Percentiles rank a stretch among this genome's conserved stretches.
phyloP scores from a whole-genome alignment of 2,329 filamentous ascomycete species.

The Aspergillus transmontanensis region DNA sequence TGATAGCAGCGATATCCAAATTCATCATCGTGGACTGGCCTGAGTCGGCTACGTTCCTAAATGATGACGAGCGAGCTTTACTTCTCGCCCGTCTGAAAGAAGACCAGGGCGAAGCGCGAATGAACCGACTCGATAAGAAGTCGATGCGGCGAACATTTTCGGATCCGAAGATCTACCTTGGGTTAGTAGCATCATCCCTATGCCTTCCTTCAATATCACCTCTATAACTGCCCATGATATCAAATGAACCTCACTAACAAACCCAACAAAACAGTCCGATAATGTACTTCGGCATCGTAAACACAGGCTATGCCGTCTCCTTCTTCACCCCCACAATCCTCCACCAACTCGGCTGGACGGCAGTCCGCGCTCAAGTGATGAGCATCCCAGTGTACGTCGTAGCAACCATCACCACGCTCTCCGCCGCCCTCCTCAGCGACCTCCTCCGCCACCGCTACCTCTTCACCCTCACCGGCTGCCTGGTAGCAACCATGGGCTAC shows the following conservation, averaged over 20 bases:
- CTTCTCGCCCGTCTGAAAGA: slow-evolving; percentile 46
- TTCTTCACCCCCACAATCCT: slow-evolving; percentile 49
- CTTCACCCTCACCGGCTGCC: slow-evolving; percentile 56
- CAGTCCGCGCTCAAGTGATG: slow-evolving; percentile 53
- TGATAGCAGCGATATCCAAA: slow-evolving; percentile 52
- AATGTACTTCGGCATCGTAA: slow-evolving; percentile 65
- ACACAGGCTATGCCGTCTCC: slow-evolving; percentile 48
- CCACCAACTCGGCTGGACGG: slow-evolving; percentile 57
- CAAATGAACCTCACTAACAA: slow-evolving; percentile 12
- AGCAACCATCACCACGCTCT: slow-evolving; percentile 62
- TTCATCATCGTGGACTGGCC: slow-evolving; percentile 53
- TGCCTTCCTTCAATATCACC: not conserved
- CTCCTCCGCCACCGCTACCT: slow-evolving; percentile 54
- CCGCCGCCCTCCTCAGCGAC: slow-evolving; percentile 55
- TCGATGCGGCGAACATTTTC: slow-evolving; percentile 50
- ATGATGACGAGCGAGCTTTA: slow-evolving; percentile 46
- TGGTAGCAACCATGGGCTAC: slow-evolving; percentile 57
- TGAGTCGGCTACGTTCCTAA: slow-evolving; percentile 50
- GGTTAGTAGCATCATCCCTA: slow-evolving; percentile 26
- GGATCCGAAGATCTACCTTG: slow-evolving; percentile 45
- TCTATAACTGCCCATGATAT: too few species aligned
- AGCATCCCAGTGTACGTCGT: slow-evolving; percentile 61
- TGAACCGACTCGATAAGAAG: slow-evolving; percentile 57
- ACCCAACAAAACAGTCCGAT: slow-evolving; percentile 46
- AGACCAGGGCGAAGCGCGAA: slow-evolving; percentile 49